Percentiles rank a stretch among this genome's conserved stretches.
Conservation (phyloP, 495 filamentous ascomycete species). For the Parachaetomium inaequale region DNA sequence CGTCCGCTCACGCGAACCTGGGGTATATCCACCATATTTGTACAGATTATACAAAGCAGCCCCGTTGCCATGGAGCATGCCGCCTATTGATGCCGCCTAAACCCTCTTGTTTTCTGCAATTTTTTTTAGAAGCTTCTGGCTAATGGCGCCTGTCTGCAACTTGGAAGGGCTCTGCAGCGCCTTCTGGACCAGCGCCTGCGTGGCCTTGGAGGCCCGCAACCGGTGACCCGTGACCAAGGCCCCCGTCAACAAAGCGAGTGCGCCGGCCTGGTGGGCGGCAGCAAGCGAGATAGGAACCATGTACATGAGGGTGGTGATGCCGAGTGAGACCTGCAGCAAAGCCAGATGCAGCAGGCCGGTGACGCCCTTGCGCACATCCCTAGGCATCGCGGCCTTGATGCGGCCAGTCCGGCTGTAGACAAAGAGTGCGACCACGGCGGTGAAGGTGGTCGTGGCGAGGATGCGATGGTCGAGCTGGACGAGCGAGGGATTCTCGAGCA, state of each 20-base stretch:
- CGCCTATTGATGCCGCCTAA: not conserved
- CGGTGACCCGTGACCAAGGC: conserved; percentile 67
- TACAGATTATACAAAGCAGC: conserved; percentile 9
- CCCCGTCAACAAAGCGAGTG: conserved; percentile 78
- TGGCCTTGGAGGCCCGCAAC: conserved; percentile 49
- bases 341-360: conserved; percentile 80
- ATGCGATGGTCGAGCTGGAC: conserved; percentile 96
- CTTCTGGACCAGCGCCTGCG: conserved; percentile 45
- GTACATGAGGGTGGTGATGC: conserved; percentile 87
- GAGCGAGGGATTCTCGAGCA: conserved; percentile 90
- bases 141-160: conserved; percentile 2
- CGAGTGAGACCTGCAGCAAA: conserved; percentile 74
- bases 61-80: not conserved
- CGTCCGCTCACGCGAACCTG: not conserved
- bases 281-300: conserved; percentile 85
- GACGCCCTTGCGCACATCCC: conserved; percentile 62
- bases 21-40: conserved; percentile 2
- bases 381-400: conserved; percentile 62
- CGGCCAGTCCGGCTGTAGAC: conserved; percentile 66
- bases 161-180: conserved; percentile 22
- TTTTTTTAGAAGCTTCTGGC: conserved; percentile 16
- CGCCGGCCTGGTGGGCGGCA: conserved; percentile 89
- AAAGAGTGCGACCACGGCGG: conserved; percentile 70
- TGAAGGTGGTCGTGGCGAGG: conserved; percentile 84
- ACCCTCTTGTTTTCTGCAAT: conserved; percentile 6